Evolutionary conservation across 345 rosid genomes (phyloP), one percentile per base, ranked within the genome.

Genomic region (Citrus hindsii): DNA sequence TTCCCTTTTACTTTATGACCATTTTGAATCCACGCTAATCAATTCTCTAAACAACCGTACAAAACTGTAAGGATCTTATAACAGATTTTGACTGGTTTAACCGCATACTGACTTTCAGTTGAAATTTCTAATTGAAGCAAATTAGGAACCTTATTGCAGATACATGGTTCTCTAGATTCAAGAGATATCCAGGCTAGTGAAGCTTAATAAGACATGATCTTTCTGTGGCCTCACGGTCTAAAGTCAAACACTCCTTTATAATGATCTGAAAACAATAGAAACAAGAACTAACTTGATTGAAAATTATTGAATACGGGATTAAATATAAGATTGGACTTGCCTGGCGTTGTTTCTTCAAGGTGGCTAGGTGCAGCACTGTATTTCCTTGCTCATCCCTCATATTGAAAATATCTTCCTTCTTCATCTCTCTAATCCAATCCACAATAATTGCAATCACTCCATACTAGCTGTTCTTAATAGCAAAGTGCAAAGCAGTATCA

Each of bases 331-430:
- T 32, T 2, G 22, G 18, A 70, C 89, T 77, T 76, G 28, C 84
- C 84, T 80, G 83, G 9, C 77, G 79, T 40, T 83, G 86, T 79
- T 86, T 87, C 53, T 73, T 89, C 89, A 84, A 87, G 30, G 85
- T 76, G 0, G 90, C 88, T 16, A 87, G 79, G 77, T 87, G 90
- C 74, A 89, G 84, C 71, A 77, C 79, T 1, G 90, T 84, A 48
- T 85, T 89, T 42, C 83, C 85, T 1, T 81, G 82, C 71, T 83
- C 86, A 78, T 89, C 92, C 62, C 76, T 87, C 81, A 76, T 79
- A 70, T 75, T 76, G 75, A 87, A 76, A 25, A 84, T 73, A n/a
- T 69, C 27, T 9, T 71, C 64, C 33, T 53, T 79, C 60, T 30
- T 30, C 30, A 30, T 30, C 30, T 30, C 30, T 30, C 30, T 30